Evolutionary conservation across 116 monocot species (phyloP).

Genomic region (Phalaenopsis hybrid): DNA sequence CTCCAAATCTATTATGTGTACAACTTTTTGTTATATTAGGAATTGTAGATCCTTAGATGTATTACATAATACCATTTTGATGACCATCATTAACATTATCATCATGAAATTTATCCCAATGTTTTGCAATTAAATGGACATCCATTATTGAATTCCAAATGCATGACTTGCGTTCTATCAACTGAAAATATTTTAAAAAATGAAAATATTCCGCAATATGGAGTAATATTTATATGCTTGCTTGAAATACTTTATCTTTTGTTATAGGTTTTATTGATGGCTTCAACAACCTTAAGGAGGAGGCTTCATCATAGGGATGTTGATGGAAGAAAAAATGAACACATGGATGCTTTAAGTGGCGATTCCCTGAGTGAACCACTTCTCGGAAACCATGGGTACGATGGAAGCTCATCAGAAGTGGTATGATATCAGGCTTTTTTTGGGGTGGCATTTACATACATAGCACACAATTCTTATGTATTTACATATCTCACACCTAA

Average conservation of each 20-base stretch:
- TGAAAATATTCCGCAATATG: too few species aligned
- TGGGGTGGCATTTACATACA: too few species aligned
- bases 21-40: too few species aligned
- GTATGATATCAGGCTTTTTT: slow-evolving; percentile 11
- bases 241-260: not conserved
- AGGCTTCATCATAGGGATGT: slow-evolving; percentile 66
- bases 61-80: not conserved
- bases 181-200: not conserved
- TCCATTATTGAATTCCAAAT: not conserved
- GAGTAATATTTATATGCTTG: not conserved
- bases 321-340: slow-evolving; percentile 57
- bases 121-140: not conserved
- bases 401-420: slow-evolving; percentile 27
- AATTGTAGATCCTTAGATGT: not conserved
- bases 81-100: not conserved
- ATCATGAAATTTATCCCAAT: not conserved
- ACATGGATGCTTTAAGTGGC: slow-evolving; percentile 18
- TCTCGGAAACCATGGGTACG: slow-evolving; percentile 35
- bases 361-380: slow-evolving; percentile 72
- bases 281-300: slow-evolving; percentile 59
- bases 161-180: not conserved
- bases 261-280: slow-evolving; percentile 28
- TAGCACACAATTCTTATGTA: too few species aligned
- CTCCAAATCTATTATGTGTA: too few species aligned
- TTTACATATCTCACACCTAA: too few species aligned